phyloP scores from a whole-genome alignment of 129 eudicot species.

The Chrysanthemum makinoi region DNA sequence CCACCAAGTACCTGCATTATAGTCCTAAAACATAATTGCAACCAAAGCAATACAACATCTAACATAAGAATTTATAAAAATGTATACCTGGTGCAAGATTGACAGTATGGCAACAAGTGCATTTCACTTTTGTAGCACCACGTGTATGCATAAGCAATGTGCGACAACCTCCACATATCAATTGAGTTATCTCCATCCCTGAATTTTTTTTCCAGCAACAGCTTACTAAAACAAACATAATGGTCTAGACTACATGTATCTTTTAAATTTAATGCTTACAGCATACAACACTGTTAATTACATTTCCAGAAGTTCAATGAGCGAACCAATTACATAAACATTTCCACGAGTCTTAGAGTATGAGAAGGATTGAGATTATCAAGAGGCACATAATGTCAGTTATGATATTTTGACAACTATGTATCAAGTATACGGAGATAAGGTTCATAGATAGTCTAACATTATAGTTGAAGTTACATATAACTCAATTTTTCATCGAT shows the following conservation, averaged over 20 bases:
- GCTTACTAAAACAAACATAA: not conserved
- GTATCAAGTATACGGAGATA: too few relatives aligned
- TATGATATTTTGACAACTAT: not conserved
- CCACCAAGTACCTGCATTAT: not conserved
- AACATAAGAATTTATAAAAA: not conserved
- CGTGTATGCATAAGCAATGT: conserved; percentile 76
- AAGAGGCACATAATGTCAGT: not conserved
- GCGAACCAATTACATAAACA: not conserved
- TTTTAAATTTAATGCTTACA: not conserved
- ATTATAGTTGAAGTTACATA: too few relatives aligned
- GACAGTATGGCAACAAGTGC: conserved; percentile 76
- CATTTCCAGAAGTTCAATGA: conserved; percentile 1
- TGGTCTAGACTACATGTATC: not conserved
- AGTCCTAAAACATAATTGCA: not conserved
- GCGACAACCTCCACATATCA: conserved; percentile 82
- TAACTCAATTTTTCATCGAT: too few relatives aligned
- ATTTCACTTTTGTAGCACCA: conserved; percentile 85
- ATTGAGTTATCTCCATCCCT: conserved; percentile 83
- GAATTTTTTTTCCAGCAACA: conserved; percentile 16
- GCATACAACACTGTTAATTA: not conserved
- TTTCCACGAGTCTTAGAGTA: too few relatives aligned
- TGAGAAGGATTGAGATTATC: not conserved
- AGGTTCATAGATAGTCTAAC: too few relatives aligned
- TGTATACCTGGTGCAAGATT: conserved; percentile 74
- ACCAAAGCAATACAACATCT: not conserved